A percentile compares a stretch with the other conserved stretches of the same genome.
These are phyloP conservation scores for Boletus vermiculosoides DNA, from an alignment of 768 basidiomycete genomes.

Conservation along the genomic window DNA sequence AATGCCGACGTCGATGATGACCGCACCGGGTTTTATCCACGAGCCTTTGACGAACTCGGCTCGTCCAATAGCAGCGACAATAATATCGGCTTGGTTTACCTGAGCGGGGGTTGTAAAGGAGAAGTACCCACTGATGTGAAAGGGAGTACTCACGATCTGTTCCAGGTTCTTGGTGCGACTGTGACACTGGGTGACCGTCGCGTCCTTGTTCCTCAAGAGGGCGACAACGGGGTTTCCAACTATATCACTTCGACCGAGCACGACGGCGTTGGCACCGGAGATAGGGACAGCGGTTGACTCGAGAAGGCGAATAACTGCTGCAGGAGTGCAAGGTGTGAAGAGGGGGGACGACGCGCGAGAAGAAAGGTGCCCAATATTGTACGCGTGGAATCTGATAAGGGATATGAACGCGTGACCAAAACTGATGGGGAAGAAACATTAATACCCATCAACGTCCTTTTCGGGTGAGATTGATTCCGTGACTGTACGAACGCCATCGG, in stretches of 20 bases:
- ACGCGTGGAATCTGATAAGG: conserved; percentile 83
- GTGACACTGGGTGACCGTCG: conserved; percentile 98
- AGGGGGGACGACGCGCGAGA: conserved; percentile 87
- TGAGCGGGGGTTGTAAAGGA: conserved; percentile 29
- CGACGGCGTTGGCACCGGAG: conserved; percentile 79
- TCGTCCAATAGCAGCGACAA: conserved; percentile 96
- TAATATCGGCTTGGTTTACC: conserved; percentile 85
- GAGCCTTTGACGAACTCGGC: conserved; percentile 86
- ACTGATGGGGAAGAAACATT: conserved; percentile 24
- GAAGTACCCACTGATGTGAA: conserved; percentile 10
- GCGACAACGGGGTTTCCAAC: conserved; percentile 95
- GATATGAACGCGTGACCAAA: conserved; percentile 5
- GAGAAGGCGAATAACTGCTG: conserved; percentile 87
- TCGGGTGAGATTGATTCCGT: conserved; percentile 93
- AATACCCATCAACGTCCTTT: conserved; percentile 99
- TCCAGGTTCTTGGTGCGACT: conserved; percentile 82
- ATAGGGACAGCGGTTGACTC: conserved; percentile 81
- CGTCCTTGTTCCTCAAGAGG: conserved; percentile 85
- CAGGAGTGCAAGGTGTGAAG: conserved; percentile 93
- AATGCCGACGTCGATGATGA: conserved; percentile 97
- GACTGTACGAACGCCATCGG: conserved; percentile 83
- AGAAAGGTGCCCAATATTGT: conserved; percentile 94
- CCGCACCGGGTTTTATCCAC: conserved; percentile 93
- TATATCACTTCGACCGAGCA: conserved; percentile 96
- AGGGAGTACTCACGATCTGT: conserved; percentile 55